Evolutionary conservation across 148 eudicot species (phyloP), one percentile per base, ranked within the genome.

Genomic region (Silene uniflora): DNA sequence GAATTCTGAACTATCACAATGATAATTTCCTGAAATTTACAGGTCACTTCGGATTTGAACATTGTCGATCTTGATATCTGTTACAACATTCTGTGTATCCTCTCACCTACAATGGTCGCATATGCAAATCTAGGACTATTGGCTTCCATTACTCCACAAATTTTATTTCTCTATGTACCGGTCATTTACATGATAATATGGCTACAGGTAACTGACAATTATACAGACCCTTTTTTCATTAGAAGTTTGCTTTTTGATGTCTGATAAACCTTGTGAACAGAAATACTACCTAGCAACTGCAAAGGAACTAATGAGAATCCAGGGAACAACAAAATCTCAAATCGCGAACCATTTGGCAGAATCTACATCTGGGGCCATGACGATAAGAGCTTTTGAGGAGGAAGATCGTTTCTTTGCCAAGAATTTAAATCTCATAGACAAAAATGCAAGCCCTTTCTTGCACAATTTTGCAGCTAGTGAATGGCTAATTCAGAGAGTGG

Each of bases 281-380:
- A 86, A 81, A 69, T 91, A 94, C 84, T 90, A 91, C 74, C 88
- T 83, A 64, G 80, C 89, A 19, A 83, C 97, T 44, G 97, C 97
- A 6, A 91, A 88, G 78, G 95, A 85, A 80, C 54, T 94, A 83
- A 91, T 94, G 97, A 84, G 96, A 81, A 83, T 91, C 73, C 88
- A 91, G 67, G 98, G 98, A 60, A 91, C 92, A 35, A 91, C 93
- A 55, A 94, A 91, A 75, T 94, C 98, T 35, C 76, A 85, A 25
- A 89, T 94, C 5, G 97, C 93, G 16, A 91, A 94, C 85, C 93
- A 94, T 85, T 87, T 94, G 13, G 90, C 96, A 22, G 97, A 94
- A 83, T 88, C 93, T 44, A 81, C 86, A 49, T 91, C 93, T 10
- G 98, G 98, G 47, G 87, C 89, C 52, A 88, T 84, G 79, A 94